Evolutionary conservation across 805 yeast species (phyloP).

Genomic region (Starmerella cellae): DNA sequence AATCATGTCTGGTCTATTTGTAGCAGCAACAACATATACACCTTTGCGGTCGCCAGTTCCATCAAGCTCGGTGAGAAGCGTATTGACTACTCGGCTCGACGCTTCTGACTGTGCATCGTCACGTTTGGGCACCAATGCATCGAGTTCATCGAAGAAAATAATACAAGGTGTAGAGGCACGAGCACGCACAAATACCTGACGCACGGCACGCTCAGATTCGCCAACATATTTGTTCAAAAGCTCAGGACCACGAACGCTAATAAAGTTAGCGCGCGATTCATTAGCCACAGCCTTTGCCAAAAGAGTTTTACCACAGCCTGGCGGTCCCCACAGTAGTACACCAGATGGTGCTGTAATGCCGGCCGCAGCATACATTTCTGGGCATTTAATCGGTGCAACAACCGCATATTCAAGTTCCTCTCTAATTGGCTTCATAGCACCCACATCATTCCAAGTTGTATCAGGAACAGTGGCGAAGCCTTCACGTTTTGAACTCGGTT

Average conservation of each 20-base stretch:
- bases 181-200: conserved; percentile 88
- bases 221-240: conserved; percentile 89
- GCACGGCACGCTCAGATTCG: conserved; percentile 83
- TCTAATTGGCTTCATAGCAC: conserved; percentile 69
- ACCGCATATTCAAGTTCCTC: conserved; percentile 93
- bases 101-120: conserved; percentile 80
- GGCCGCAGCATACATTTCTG: conserved; percentile 75
- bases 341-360: conserved; percentile 97
- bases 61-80: conserved; percentile 84
- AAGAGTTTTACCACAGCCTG: conserved; percentile 96
- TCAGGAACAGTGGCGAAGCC: conserved; percentile 98
- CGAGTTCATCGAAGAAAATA: conserved; percentile 89
- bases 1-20: conserved; percentile 95
- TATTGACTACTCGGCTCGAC: conserved; percentile 86
- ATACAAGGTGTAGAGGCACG: conserved; percentile 89
- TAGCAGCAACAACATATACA: conserved; percentile 89
- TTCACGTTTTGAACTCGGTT: conserved; percentile 95
- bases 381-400: conserved; percentile 89
- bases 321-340: conserved; percentile 97
- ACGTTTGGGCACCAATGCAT: conserved; percentile 89
- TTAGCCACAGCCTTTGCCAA: conserved; percentile 96
- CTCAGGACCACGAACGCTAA: conserved; percentile 93
- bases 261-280: conserved; percentile 91
- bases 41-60: conserved; percentile 89
- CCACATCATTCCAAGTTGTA: conserved; percentile 90